phyloP scores from a whole-genome alignment of 73 alveolate genomes.

The Durusdinium trenchii region DNA sequence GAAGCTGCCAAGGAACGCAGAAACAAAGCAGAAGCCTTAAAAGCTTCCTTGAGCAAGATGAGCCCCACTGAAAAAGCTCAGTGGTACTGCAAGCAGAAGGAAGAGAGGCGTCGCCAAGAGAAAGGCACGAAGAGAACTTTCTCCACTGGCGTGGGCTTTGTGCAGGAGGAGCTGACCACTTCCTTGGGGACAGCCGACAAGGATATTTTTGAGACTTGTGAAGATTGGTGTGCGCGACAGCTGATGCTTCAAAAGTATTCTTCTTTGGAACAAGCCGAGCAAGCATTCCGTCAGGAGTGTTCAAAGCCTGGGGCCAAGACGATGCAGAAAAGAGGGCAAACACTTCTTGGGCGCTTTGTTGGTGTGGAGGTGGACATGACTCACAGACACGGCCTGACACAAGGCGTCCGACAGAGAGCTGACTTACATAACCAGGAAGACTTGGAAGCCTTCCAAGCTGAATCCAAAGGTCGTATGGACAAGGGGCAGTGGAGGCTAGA shows the following conservation, averaged over 20 bases:
- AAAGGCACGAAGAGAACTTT: background rate
- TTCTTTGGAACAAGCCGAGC: background rate
- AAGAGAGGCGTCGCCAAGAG: background rate
- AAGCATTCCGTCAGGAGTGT: background rate
- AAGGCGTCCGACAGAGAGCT: background rate
- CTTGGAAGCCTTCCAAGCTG: background rate
- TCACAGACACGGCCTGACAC: background rate
- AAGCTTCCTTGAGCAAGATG: background rate
- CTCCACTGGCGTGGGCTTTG: slow-evolving; percentile 1
- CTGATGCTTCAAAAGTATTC: background rate
- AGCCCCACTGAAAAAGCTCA: background rate
- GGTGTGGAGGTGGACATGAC: background rate
- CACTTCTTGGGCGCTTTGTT: background rate
- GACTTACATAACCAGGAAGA: background rate
- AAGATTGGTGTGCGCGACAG: background rate
- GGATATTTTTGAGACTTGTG: background rate
- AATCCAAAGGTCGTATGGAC: background rate
- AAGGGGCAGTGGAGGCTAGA: background rate
- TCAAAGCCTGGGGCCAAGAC: background rate
- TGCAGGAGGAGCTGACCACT: background rate
- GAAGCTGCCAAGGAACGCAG: background rate
- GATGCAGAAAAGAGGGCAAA: background rate
- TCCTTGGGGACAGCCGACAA: background rate
- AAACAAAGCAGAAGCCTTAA: background rate
- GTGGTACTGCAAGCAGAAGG: slow-evolving; percentile 7